Percentiles rank a stretch among this genome's conserved stretches.
These are phyloP conservation scores for Xylariaceae sp. DNA, from an alignment of 2,329 filamentous ascomycete species.

Conservation along the genomic window DNA sequence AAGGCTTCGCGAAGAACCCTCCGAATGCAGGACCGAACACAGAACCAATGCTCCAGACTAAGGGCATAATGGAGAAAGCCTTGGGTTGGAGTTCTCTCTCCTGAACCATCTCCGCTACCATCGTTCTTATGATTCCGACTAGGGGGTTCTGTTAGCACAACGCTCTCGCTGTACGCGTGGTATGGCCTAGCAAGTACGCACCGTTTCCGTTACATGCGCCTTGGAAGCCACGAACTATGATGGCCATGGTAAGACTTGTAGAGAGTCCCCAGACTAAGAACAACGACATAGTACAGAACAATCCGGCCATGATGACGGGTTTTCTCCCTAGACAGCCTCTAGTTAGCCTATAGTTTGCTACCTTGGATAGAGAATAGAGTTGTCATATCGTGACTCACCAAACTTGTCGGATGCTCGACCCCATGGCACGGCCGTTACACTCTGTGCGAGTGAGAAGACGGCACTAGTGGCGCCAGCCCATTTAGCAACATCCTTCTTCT, in stretches of 20 bases:
- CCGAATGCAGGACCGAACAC: slow-evolving; percentile 90
- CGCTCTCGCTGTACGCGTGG: neutral
- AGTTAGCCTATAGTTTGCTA: neutral
- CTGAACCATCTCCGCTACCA: slow-evolving; percentile 92
- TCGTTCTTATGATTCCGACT: slow-evolving; percentile 90
- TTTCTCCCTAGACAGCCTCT: slow-evolving; percentile 64
- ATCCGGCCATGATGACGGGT: slow-evolving; percentile 75
- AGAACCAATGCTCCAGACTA: slow-evolving; percentile 85
- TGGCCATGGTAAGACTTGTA: slow-evolving; percentile 78
- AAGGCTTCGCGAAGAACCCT: slow-evolving; percentile 83
- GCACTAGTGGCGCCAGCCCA: slow-evolving; percentile 81
- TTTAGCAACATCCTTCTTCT: slow-evolving; percentile 74
- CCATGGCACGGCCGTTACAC: slow-evolving; percentile 75
- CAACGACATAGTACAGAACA: slow-evolving; percentile 80
- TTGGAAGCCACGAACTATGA: slow-evolving; percentile 77
- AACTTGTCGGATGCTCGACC: slow-evolving; percentile 77
- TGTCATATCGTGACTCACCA: slow-evolving; percentile 44
- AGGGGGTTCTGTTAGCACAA: slow-evolving; percentile 30
- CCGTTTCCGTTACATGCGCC: slow-evolving; percentile 88
- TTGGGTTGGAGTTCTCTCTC: slow-evolving; percentile 84
- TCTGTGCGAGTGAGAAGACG: slow-evolving; percentile 75
- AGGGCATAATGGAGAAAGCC: slow-evolving; percentile 92
- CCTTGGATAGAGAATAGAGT: neutral
- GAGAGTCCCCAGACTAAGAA: slow-evolving; percentile 87
- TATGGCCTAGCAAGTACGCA: slow-evolving; percentile 41